Conservation (phyloP, 2,329 filamentous ascomycete genomes). For the Xylariaceae sp. region DNA sequence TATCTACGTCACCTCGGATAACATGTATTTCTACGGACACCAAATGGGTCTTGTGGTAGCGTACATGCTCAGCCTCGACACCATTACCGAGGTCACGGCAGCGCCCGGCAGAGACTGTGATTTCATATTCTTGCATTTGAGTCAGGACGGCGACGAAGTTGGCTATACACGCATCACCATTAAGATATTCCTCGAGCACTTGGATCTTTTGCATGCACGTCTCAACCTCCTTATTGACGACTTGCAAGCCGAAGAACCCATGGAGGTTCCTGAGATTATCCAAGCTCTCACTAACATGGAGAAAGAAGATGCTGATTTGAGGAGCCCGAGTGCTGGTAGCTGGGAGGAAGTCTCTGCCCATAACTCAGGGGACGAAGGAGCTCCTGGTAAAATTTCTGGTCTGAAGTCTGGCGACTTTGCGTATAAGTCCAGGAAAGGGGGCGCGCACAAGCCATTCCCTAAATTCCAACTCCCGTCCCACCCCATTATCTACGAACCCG, state of each 20-base stretch:
- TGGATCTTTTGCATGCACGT: slow-evolving; percentile 74
- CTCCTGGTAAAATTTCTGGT: slow-evolving; percentile 37
- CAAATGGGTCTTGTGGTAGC: slow-evolving; percentile 87
- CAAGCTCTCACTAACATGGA: slow-evolving; percentile 71
- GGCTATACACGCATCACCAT: slow-evolving; percentile 73
- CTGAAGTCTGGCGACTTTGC: slow-evolving; percentile 34
- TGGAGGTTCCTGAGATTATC: slow-evolving; percentile 64
- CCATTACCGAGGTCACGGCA: slow-evolving; percentile 82
- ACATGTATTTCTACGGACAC: slow-evolving; percentile 95
- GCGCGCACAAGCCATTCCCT: slow-evolving; percentile 41
- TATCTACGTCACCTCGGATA: slow-evolving; percentile 79
- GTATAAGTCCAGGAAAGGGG: slow-evolving; percentile 34
- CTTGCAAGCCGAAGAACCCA: slow-evolving; percentile 64
- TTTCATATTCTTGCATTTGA: slow-evolving; percentile 78
- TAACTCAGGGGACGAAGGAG: slow-evolving; percentile 56
- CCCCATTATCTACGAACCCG: slow-evolving; percentile 77
- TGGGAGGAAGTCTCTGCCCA: slow-evolving; percentile 76
- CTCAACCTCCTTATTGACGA: slow-evolving; percentile 83
- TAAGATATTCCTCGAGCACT: slow-evolving; percentile 87
- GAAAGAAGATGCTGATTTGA: slow-evolving; percentile 49
- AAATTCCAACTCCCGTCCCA: slow-evolving; percentile 80
- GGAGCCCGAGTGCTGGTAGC: slow-evolving; percentile 74
- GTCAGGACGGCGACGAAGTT: slow-evolving; percentile 56
- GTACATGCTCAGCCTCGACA: slow-evolving; percentile 67
- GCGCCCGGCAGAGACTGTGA: slow-evolving; percentile 88